Conservation (phyloP, 2,329 filamentous ascomycete species). For the Penicillium sp. region DNA sequence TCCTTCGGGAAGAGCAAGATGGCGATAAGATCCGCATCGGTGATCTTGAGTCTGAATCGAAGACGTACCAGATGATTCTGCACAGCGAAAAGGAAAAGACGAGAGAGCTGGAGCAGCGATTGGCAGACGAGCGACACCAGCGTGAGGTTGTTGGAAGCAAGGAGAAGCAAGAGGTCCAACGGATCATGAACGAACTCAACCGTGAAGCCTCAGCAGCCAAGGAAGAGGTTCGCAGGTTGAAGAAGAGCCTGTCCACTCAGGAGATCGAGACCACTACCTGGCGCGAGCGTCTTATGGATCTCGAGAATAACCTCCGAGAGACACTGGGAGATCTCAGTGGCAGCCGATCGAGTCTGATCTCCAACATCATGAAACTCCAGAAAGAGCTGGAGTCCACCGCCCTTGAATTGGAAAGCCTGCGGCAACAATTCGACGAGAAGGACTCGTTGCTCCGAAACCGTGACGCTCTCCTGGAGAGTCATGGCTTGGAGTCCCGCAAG, state of each 20-base stretch:
- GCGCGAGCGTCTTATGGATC: constrained; percentile 85
- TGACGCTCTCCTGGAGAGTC: constrained; percentile 81
- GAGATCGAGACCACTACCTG: constrained; percentile 88
- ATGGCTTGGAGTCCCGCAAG: constrained; percentile 80
- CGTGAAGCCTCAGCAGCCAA: constrained; percentile 75
- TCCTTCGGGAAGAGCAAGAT: constrained; percentile 95
- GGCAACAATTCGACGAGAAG: constrained; percentile 79
- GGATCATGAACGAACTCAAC: constrained; percentile 90
- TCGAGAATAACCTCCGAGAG: constrained; percentile 84
- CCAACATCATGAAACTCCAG: constrained; percentile 83
- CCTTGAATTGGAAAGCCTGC: constrained; percentile 75
- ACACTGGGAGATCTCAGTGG: constrained; percentile 84
- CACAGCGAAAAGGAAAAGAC: constrained; percentile 78
- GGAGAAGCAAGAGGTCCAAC: constrained; percentile 93
- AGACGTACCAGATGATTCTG: constrained; percentile 74
- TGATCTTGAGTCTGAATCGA: constrained; percentile 80
- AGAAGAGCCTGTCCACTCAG: constrained; percentile 76
- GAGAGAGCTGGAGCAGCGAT: constrained; percentile 69
- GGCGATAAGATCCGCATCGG: constrained; percentile 97
- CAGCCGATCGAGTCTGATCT: constrained; percentile 79
- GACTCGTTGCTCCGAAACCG: constrained; percentile 86
- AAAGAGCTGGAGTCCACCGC: constrained; percentile 81
- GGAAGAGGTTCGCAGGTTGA: constrained; percentile 78
- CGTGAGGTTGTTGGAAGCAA: constrained; percentile 80
- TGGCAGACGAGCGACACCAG: constrained; percentile 78